Evolutionary conservation across 2,329 filamentous ascomycete species (phyloP), one percentile per base, ranked within the genome.

Genomic region (Clonostachys solani): DNA sequence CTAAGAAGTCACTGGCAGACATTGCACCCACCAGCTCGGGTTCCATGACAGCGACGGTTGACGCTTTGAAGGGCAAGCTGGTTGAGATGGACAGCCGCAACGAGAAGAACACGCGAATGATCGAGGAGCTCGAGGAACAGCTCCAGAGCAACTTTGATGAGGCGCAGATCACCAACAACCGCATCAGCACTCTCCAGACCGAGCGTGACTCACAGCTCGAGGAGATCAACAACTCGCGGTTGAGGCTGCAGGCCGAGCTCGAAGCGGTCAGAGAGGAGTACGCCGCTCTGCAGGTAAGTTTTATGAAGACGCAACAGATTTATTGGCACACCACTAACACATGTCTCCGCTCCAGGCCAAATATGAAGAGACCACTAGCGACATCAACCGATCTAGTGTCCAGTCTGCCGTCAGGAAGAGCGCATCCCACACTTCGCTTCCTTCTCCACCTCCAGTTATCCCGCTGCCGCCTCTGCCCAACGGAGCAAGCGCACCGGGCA

Each of bases 81-180:
- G 58, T 61, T 8, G 81, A 85, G 40, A 67, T 87, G 18, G 78
- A 85, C 57, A 73, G 65, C 40, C 77, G 77, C 69, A 95, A 95
- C 74, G 86, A 90, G 72, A 96, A 95, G 77, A 95, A 94, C 66
- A 87, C 89, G 40, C 84, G 90, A 18, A 75, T 99, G 12, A 89
- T 99, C 9, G 90, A 97, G 64, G 92, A 99, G 68, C 83, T 99
- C 6, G 94, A 99, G 67, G 92, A 97, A 58, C 94, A 99, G 66
- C 83, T 99, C 46, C 92, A 92, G 61, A 89, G 80, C 63, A 96
- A 94, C 69, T 99, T 91, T 67, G 94, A 99, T 60, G 89, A 96
- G 63, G 91, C 92, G 50, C 89, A 96, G 61, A 75, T 83, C 50
- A 84, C 86, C 12, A 91, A 82, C 65, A 95, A 96, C 69, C 84